phyloP scores from a whole-genome alignment of 192 early-diverging fungal species.

The Dissophora ornata region DNA sequence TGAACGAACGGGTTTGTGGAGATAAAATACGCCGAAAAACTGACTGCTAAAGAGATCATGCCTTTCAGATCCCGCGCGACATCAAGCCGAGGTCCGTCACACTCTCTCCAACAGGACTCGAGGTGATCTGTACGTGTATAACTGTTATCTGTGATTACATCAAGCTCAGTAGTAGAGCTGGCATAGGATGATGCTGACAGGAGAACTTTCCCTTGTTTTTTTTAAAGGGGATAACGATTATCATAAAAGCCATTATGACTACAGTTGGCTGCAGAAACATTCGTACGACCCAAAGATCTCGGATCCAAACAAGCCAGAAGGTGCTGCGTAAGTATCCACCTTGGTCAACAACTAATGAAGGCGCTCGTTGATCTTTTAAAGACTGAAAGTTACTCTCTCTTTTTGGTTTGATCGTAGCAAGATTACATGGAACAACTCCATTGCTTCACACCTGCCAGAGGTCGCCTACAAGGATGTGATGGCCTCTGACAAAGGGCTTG shows the following conservation, averaged over 20 bases:
- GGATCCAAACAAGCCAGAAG: slow-evolving; percentile 33
- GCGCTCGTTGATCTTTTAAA: no score
- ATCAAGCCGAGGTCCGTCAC: slow-evolving; percentile 60
- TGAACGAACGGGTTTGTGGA: no score
- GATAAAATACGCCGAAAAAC: no score
- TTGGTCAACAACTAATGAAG: no score
- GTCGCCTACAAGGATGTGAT: slow-evolving; percentile 72
- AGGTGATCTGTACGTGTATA: slow-evolving; percentile 59
- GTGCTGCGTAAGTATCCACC: slow-evolving; percentile 38
- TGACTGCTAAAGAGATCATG: no score
- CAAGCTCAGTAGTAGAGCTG: no score
- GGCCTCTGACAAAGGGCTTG: slow-evolving; percentile 73
- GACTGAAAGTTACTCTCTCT: no score
- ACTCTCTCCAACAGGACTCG: slow-evolving; percentile 52
- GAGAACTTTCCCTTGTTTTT: no score
- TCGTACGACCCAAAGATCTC: slow-evolving; percentile 70
- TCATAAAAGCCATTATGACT: slow-evolving; percentile 68
- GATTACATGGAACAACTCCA: slow-evolving; percentile 53
- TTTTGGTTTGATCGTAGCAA: no score
- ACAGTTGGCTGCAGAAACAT: slow-evolving; percentile 73
- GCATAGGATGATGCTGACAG: no score
- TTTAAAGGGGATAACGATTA: slow-evolving; percentile 60
- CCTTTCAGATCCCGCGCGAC: slow-evolving; percentile 65
- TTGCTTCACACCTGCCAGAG: slow-evolving; percentile 33
- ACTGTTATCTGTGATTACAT: no score